Conservation (phyloP, 2,329 filamentous ascomycete genomes). For the Orbilia oligospora region DNA sequence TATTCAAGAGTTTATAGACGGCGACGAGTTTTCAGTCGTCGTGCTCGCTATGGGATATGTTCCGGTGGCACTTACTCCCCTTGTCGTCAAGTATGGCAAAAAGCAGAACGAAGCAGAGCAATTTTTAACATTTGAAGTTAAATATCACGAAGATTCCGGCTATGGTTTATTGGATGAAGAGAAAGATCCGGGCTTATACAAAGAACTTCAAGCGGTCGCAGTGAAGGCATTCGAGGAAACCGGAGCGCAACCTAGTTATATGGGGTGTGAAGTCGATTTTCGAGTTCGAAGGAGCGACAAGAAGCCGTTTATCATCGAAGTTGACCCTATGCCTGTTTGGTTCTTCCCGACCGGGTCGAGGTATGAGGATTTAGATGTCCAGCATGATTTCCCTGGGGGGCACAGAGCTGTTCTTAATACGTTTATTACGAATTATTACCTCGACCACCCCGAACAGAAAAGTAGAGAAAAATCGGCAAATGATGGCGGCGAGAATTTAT, state of each 20-base stretch:
- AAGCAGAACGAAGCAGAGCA: neutral
- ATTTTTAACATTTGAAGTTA: constrained; percentile 9
- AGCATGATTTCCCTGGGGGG: constrained; percentile 9
- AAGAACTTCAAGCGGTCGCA: constrained; percentile 11
- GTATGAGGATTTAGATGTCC: constrained; percentile 13
- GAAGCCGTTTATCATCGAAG: constrained; percentile 4
- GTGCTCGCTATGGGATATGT: constrained; percentile 8
- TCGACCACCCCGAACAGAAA: constrained; percentile 3
- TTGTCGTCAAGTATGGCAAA: constrained; percentile 2
- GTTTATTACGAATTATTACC: constrained; percentile 11
- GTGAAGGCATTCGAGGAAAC: constrained; percentile 11
- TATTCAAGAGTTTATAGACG: constrained; percentile 15
- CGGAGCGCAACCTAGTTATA: neutral
- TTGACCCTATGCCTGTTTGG: constrained; percentile 8
- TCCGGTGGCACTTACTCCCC: constrained; percentile 1
- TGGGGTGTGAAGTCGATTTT: constrained; percentile 14
- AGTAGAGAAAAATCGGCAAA: neutral
- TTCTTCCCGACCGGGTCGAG: constrained; percentile 4
- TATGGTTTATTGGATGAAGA: constrained; percentile 2
- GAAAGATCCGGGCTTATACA: neutral
- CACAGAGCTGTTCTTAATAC: constrained; percentile 7
- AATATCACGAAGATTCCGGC: constrained; percentile 6
- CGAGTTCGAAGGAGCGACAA: constrained; percentile 5
- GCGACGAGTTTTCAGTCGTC: constrained; percentile 7
- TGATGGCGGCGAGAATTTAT: neutral